Evolutionary conservation across 345 rosid genomes (phyloP).

Genomic region (Nasturtium officinale): DNA sequence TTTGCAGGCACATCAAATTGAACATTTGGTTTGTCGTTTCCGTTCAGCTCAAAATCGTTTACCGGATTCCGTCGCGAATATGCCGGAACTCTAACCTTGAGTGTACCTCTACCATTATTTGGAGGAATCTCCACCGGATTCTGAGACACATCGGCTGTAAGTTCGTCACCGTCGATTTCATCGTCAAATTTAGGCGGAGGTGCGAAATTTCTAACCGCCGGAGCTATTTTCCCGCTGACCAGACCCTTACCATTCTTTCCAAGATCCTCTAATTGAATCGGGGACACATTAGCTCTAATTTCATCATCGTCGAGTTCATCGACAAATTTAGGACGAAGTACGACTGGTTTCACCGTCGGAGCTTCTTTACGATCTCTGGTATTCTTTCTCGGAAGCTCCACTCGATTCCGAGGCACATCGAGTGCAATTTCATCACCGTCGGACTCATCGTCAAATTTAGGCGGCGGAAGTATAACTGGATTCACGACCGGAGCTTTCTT

Average conservation of each 20-base stretch:
- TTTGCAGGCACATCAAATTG: slow-evolving; percentile 20
- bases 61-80: slow-evolving; percentile 34
- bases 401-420: background rate
- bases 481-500: slow-evolving; percentile 60
- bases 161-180: slow-evolving; percentile 4
- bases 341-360: background rate
- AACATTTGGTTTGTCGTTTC: slow-evolving; percentile 13
- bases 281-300: background rate
- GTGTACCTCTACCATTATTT: slow-evolving; percentile 14
- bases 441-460: slow-evolving; percentile 29
- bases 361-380: background rate
- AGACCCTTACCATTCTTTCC: background rate
- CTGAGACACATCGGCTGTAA: background rate
- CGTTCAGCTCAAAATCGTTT: slow-evolving; percentile 11
- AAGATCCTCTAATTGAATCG: background rate
- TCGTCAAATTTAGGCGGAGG: slow-evolving; percentile 27
- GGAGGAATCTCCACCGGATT: background rate
- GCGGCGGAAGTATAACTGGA: background rate
- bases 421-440: background rate
- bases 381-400: slow-evolving; percentile 10
- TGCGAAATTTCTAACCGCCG: slow-evolving; percentile 11
- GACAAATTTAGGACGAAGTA: slow-evolving; percentile 12
- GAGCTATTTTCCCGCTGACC: background rate
- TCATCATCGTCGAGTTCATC: slow-evolving; percentile 14
- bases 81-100: slow-evolving; percentile 38